Base-by-base conservation (phyloP, 192 early-diverging fungal species). In the Umbelopsis isabellina region DNA sequence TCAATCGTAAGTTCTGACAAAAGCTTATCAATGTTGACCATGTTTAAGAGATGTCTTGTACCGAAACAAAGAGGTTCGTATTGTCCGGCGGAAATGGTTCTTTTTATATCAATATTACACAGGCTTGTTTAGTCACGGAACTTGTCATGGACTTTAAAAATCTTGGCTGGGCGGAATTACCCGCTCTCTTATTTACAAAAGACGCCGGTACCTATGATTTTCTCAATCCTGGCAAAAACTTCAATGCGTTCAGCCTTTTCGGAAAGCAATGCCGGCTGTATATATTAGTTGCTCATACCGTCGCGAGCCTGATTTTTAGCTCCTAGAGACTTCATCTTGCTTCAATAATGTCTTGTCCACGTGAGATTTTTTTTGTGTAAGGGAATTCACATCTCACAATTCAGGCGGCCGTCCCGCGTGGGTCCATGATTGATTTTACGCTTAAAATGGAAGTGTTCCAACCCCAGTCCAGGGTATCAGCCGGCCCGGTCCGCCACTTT, bases 1-100 rank as follows among this genome's bases (percentile, higher is more conserved):
- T 66, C 65, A 22, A 66, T 12, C 8, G 65, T 66, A 20, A 66
- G 65, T 66, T 66, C 44, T 15, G 65, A 35, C 44, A 66, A 66
- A 46, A 66, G 65, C 13, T 66, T 66, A 25, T 66, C 65, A 18
- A 61, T 61, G 30, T 61, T 16, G 30, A 61, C 55, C 55, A 61
- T 61, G 1, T 15, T 61, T 4, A 30, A 61, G 5, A 30, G 7
- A 6, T 35, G 16, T 21, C 20, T 21, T 49, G 16, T 41, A 41
- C 37, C 37, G 37, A 41, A 41, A 35, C 18, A 33, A 12, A 35
- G 55, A 18, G 25, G 55, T 35, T 52, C 12, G 3, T 12, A 30
- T 25, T 30, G 30, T 12, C 52, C 25, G 33, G 27, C 3, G 10
- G 12, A 30, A 25, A 16, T n/a, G 55, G 4, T 61, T 5, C 30